phyloP scores from a whole-genome alignment of 2,329 filamentous ascomycete genomes.

The Fusarium praegraminearum region DNA sequence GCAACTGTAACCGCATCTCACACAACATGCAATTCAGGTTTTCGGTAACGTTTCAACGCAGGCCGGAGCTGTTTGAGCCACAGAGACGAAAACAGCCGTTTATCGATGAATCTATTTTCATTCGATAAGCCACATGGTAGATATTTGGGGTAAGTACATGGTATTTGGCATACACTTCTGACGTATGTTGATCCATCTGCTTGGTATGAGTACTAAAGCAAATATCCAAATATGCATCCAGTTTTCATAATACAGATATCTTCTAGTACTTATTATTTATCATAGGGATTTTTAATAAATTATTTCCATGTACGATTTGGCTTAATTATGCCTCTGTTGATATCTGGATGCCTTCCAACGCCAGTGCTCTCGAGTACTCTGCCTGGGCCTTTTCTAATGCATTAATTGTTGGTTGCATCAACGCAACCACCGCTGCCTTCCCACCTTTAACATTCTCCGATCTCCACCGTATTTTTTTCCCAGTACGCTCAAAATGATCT shows the following conservation, averaged over 20 bases:
- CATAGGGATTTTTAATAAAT: not conserved
- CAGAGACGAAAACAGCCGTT: not conserved
- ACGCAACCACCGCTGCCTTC: slow-evolving; percentile 76
- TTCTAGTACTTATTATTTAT: not conserved
- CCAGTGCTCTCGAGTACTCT: slow-evolving; percentile 78
- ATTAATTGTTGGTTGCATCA: slow-evolving; percentile 79
- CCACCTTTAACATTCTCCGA: slow-evolving; percentile 79
- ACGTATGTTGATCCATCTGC: not conserved
- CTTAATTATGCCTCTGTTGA: slow-evolving; percentile 56
- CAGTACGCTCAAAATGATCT: slow-evolving; percentile 77
- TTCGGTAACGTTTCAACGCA: slow-evolving; percentile 17
- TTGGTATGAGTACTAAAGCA: not conserved
- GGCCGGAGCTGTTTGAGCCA: slow-evolving; percentile 14
- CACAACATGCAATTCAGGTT: slow-evolving; percentile 21
- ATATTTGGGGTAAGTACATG: not conserved
- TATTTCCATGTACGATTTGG: not conserved
- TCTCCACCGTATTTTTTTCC: slow-evolving; percentile 78
- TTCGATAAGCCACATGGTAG: not conserved
- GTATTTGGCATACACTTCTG: not conserved
- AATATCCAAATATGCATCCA: not conserved
- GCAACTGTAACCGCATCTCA: not conserved
- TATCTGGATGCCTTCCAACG: slow-evolving; percentile 68
- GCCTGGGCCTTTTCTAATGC: slow-evolving; percentile 76
- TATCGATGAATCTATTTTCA: not conserved
- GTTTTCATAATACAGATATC: not conserved